A percentile compares a stretch with the other conserved stretches of the same genome.
These are phyloP conservation scores for Lanmaoa rubissima DNA, from an alignment of 768 basidiomycete species.

Conservation along the genomic window DNA sequence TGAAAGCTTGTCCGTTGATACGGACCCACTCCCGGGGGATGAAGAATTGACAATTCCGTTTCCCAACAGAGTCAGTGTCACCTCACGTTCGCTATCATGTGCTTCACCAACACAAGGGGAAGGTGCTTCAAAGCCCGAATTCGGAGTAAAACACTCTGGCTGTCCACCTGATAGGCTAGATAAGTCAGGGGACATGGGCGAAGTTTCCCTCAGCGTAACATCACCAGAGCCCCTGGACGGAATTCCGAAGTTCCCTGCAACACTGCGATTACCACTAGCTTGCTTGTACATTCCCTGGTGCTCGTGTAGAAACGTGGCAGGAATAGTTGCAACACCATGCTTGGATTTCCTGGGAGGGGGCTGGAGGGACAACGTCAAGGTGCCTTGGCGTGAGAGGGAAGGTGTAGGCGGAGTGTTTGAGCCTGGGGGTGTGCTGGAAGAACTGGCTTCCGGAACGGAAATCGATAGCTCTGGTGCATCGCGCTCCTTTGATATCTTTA, in stretches of 20 bases:
- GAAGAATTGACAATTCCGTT: not conserved
- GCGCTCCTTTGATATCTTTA: conserved; percentile 40
- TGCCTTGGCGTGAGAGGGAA: conserved; percentile 32
- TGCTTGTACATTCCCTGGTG: conserved; percentile 26
- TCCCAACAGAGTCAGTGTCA: not conserved
- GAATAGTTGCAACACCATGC: conserved; percentile 1
- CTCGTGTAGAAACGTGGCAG: not conserved
- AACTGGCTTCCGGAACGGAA: conserved; percentile 7
- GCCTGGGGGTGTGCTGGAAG: conserved; percentile 33
- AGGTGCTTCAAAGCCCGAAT: not conserved
- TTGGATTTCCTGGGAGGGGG: conserved; percentile 34
- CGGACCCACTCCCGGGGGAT: not conserved
- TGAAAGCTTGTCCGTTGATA: conserved; percentile 30
- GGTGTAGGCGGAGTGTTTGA: conserved; percentile 11
- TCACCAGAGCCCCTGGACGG: conserved; percentile 10
- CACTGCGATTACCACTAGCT: conserved; percentile 24
- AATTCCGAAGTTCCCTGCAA: conserved; percentile 32
- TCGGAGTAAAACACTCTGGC: conserved; percentile 2
- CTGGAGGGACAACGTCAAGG: conserved; percentile 32
- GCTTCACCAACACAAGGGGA: not conserved
- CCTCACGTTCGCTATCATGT: not conserved
- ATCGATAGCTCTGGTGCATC: conserved; percentile 25
- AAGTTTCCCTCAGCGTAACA: conserved; percentile 8
- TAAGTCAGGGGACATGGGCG: conserved; percentile 5
- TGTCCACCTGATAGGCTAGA: conserved; percentile 4